Evolutionary conservation across 2,329 filamentous ascomycete species (phyloP).

Genomic region (Fusarium neocosmosporiellum): DNA sequence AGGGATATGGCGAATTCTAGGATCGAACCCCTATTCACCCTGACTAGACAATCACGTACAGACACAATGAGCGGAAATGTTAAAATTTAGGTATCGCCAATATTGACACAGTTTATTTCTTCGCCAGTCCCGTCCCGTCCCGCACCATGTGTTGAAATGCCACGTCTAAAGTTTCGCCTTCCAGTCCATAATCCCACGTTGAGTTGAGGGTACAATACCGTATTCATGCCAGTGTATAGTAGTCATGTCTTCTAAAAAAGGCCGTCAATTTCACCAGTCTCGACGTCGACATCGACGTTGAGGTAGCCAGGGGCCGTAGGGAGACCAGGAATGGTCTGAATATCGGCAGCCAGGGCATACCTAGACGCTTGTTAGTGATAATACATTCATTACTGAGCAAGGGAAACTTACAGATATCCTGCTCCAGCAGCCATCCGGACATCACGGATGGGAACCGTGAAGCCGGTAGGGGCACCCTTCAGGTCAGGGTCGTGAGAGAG

Average conservation of each 20-base stretch:
- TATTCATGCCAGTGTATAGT: conserved; percentile 2
- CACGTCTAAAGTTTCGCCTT: conserved; percentile 41
- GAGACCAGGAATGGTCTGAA: conserved; percentile 96
- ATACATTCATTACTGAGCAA: background rate
- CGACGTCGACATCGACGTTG: conserved; percentile 86
- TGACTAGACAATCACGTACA: background rate
- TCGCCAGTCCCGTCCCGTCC: conserved; percentile 25
- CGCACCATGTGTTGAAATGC: conserved; percentile 46
- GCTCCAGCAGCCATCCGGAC: conserved; percentile 94
- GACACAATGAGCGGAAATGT: conserved; percentile 8
- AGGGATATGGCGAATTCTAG: too few species aligned
- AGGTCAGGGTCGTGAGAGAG: conserved; percentile 91
- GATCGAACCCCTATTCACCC: background rate
- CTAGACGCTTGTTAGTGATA: conserved; percentile 58
- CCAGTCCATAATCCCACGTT: conserved; percentile 41
- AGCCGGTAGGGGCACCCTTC: conserved; percentile 95
- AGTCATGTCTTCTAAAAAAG: conserved; percentile 74
- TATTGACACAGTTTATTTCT: conserved; percentile 23
- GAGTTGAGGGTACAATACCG: conserved; percentile 40
- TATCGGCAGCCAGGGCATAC: conserved; percentile 94
- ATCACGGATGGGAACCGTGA: conserved; percentile 93
- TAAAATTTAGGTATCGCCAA: conserved; percentile 23
- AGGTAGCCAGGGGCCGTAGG: conserved; percentile 95
- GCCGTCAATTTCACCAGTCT: conserved; percentile 88
- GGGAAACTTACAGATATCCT: conserved; percentile 79